Percentiles rank a stretch among this genome's conserved stretches.
phyloP scores from a whole-genome alignment of 768 basidiomycete genomes.

The Suillus clintonianus region DNA sequence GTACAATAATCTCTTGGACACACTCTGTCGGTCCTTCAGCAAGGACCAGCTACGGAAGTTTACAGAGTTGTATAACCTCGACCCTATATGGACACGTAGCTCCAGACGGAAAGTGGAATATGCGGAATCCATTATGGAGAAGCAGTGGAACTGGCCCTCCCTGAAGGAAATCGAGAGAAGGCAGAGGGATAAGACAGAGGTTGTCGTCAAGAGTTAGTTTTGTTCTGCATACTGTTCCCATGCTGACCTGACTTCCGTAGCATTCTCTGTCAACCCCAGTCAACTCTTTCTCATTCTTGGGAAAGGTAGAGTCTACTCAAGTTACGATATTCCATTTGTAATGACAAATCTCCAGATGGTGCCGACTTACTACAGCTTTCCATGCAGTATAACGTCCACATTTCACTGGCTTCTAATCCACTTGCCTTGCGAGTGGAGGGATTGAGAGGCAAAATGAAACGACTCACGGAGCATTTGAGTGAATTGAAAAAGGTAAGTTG shows the following conservation, averaged over 20 bases:
- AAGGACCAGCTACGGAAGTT: constrained; percentile 60
- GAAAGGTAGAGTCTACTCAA: constrained; percentile 46
- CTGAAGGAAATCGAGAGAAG: constrained; percentile 52
- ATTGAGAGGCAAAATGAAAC: constrained; percentile 49
- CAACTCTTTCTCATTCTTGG: constrained; percentile 74
- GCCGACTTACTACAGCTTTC: constrained; percentile 60
- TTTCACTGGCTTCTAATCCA: constrained; percentile 58
- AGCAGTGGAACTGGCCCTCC: constrained; percentile 71
- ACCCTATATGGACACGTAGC: constrained; percentile 32
- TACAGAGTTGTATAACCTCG: constrained; percentile 47
- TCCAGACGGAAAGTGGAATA: constrained; percentile 41
- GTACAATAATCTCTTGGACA: constrained; percentile 55
- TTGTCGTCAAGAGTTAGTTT: constrained; percentile 46
- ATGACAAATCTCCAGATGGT: constrained; percentile 50
- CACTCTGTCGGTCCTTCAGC: constrained; percentile 63
- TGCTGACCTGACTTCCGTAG: constrained; percentile 35
- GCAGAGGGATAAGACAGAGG: constrained; percentile 51
- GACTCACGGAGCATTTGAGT: constrained; percentile 47
- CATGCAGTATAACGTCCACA: constrained; percentile 58
- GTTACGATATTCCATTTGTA: constrained; percentile 5
- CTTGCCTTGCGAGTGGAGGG: constrained; percentile 64
- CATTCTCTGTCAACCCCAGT: constrained; percentile 53
- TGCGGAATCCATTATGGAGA: constrained; percentile 59
- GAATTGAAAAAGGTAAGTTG: constrained; percentile 48
- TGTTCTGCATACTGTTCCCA: constrained; percentile 4